Conservation (phyloP, 805 yeast species). For the Yarrowia sp. region DNA sequence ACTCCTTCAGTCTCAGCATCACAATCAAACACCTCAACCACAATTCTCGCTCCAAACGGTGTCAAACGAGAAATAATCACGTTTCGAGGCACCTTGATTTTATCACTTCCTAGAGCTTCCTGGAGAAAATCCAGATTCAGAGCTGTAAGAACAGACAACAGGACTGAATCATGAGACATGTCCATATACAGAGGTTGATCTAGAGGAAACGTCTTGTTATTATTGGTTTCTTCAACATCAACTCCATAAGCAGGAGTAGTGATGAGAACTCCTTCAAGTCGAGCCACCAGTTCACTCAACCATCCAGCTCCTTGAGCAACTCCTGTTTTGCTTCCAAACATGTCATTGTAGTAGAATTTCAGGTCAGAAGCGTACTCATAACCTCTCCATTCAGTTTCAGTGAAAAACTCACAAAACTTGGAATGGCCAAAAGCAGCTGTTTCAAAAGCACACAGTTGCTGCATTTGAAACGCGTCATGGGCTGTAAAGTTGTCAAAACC, state of each 20-base stretch:
- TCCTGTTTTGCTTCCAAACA: slow-evolving; percentile 58
- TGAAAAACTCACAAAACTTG: slow-evolving; percentile 64
- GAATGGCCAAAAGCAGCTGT: slow-evolving; percentile 67
- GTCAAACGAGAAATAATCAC: slow-evolving; percentile 43
- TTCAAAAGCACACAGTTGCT: slow-evolving; percentile 72
- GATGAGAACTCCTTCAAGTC: slow-evolving; percentile 50
- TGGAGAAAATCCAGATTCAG: slow-evolving; percentile 50
- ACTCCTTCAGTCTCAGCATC: slow-evolving; percentile 32
- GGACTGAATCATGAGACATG: slow-evolving; percentile 73
- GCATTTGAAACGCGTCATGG: slow-evolving; percentile 52
- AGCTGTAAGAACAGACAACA: slow-evolving; percentile 61
- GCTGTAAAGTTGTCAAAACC: slow-evolving; percentile 51
- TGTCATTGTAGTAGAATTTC: slow-evolving; percentile 57
- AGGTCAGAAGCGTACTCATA: slow-evolving; percentile 62
- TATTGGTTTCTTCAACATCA: slow-evolving; percentile 44
- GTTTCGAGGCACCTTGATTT: slow-evolving; percentile 44
- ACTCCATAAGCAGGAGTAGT: slow-evolving; percentile 51
- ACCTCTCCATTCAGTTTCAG: slow-evolving; percentile 63
- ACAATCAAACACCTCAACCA: slow-evolving; percentile 43
- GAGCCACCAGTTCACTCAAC: slow-evolving; percentile 44
- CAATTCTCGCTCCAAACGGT: slow-evolving; percentile 45
- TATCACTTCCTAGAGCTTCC: slow-evolving; percentile 47
- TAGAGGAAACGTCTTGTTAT: slow-evolving; percentile 40
- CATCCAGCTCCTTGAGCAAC: slow-evolving; percentile 61
- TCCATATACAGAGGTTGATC: slow-evolving; percentile 59